Evolutionary conservation across 2,329 filamentous ascomycete genomes (phyloP).

Genomic region (Venturia asperata): DNA sequence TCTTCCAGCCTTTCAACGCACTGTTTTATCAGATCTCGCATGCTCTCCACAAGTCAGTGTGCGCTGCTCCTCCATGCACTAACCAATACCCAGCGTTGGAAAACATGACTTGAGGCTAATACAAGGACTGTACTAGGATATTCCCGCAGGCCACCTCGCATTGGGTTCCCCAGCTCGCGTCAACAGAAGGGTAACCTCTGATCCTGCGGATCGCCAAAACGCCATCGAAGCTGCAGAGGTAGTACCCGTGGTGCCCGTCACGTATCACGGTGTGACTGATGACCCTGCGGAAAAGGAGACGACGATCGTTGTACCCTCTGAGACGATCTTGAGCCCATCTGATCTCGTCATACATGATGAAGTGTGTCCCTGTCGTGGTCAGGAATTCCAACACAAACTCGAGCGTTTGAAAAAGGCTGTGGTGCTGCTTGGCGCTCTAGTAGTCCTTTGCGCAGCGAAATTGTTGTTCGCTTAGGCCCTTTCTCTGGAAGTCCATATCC

Average conservation of each 20-base stretch:
- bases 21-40: not conserved
- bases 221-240: not conserved
- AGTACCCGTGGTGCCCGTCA: not conserved
- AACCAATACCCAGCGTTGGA: not conserved
- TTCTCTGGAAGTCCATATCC: not conserved
- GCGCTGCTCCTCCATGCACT: not conserved
- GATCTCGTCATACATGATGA: slow-evolving; percentile 1
- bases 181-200: slow-evolving; percentile 22
- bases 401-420: slow-evolving; percentile 1
- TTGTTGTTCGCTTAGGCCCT: not conserved
- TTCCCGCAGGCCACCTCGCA: slow-evolving; percentile 25
- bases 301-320: not conserved
- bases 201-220: slow-evolving; percentile 27
- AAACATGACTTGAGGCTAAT: not conserved
- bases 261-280: not conserved
- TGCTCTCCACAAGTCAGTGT: slow-evolving; percentile 8
- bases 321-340: not conserved
- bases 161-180: slow-evolving; percentile 18
- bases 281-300: slow-evolving; percentile 1
- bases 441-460: not conserved
- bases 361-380: not conserved
- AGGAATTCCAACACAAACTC: not conserved
- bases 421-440: not conserved
- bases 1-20: slow-evolving; percentile 9
- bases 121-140: slow-evolving; percentile 25